Conservation (phyloP, 148 eudicot species). For the Camellia granthamiana region DNA sequence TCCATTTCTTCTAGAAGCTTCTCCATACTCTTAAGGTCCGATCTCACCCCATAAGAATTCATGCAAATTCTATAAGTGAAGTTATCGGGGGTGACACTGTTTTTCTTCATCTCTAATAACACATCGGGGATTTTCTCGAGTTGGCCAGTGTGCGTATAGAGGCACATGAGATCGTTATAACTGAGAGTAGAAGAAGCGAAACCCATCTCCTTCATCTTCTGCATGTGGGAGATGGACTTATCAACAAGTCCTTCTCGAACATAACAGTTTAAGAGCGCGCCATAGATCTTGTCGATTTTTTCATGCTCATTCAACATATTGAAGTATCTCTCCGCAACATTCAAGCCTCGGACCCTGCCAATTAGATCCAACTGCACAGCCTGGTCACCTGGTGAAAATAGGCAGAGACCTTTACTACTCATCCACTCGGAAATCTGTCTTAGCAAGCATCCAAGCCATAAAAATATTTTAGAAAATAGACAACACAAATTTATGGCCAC, state of each 20-base stretch:
- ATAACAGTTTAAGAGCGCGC: conserved; percentile 60
- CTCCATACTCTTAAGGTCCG: conserved; percentile 40
- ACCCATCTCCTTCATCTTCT: conserved; percentile 49
- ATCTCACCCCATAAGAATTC: conserved; percentile 33
- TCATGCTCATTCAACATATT: conserved; percentile 20
- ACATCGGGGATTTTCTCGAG: conserved; percentile 38
- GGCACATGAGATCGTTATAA: conserved; percentile 49
- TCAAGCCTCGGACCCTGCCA: conserved; percentile 45
- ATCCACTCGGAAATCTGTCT: conserved; percentile 60
- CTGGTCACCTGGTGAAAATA: conserved; percentile 32
- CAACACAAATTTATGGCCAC: neutral
- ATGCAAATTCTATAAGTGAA: conserved; percentile 46
- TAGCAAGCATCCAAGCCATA: conserved; percentile 14
- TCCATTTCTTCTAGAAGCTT: conserved; percentile 39
- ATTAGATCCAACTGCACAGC: conserved; percentile 52
- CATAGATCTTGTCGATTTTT: conserved; percentile 44
- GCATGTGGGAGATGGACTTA: conserved; percentile 35
- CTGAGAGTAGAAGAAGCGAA: conserved; percentile 32
- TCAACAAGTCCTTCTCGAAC: conserved; percentile 37
- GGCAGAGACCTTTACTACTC: conserved; percentile 25
- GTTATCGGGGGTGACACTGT: conserved; percentile 36
- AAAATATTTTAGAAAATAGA: neutral
- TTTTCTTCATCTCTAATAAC: conserved; percentile 41
- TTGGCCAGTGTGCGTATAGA: conserved; percentile 35
- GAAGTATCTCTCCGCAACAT: conserved; percentile 57